phyloP scores from a whole-genome alignment of 2,329 filamentous ascomycete species.

The Ophiosphaerella herpotricha region DNA sequence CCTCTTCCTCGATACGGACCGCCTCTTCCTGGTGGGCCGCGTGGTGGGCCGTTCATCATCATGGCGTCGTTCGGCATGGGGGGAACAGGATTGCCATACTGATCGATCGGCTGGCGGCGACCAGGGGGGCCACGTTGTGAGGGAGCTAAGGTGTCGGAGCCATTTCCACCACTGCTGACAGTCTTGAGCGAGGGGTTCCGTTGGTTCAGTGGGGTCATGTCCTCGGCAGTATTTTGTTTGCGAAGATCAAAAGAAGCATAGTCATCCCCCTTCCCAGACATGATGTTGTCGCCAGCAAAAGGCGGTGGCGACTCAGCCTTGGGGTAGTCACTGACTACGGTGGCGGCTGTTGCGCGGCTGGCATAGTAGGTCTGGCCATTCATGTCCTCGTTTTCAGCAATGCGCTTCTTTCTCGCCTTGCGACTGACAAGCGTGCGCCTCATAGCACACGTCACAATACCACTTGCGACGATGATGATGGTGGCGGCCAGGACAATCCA shows the following conservation, averaged over 20 bases:
- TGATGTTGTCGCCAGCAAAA: constrained; percentile 60
- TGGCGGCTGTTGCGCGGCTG: constrained; percentile 45
- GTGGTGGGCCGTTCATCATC: constrained; percentile 45
- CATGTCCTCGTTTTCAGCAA: constrained; percentile 95
- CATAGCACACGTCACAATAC: constrained; percentile 91
- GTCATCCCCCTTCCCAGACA: constrained; percentile 55
- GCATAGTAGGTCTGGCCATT: constrained; percentile 88
- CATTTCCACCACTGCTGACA: constrained; percentile 52
- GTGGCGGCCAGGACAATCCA: constrained; percentile 91
- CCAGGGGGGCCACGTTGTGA: constrained; percentile 46
- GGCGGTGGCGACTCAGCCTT: constrained; percentile 60
- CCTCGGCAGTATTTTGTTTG: constrained; percentile 66
- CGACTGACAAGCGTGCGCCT: constrained; percentile 86
- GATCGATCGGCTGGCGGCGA: constrained; percentile 57
- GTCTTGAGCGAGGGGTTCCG: constrained; percentile 65
- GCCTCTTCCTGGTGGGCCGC: constrained; percentile 51
- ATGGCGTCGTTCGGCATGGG: constrained; percentile 53
- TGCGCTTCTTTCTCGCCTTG: constrained; percentile 89
- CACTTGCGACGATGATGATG: constrained; percentile 79
- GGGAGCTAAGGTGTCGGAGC: constrained; percentile 42
- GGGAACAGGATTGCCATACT: constrained; percentile 65
- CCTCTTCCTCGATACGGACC: constrained; percentile 46
- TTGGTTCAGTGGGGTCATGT: constrained; percentile 71
- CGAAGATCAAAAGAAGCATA: constrained; percentile 69
- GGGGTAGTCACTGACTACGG: constrained; percentile 47